Evolutionary conservation across 208 protist species (phyloP).

Genomic region (Leptomonas seymouri): DNA sequence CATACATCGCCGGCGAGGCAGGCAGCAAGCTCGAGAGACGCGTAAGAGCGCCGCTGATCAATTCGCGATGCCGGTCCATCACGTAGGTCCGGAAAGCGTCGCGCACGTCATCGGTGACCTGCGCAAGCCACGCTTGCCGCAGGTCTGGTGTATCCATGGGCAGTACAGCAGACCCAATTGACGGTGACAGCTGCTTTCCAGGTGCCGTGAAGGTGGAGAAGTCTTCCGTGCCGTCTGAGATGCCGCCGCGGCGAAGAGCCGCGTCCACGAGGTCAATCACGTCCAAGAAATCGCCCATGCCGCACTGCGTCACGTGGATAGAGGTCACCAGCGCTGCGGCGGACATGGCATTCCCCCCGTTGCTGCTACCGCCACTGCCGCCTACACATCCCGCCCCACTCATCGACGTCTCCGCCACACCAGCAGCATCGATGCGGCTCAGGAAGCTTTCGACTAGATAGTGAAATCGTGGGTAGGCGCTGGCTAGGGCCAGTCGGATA

Average conservation of each 20-base stretch:
- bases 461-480: slow-evolving; percentile 55
- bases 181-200: not conserved
- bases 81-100: slow-evolving; percentile 59
- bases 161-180: not conserved
- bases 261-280: slow-evolving; percentile 34
- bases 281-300: slow-evolving; percentile 45
- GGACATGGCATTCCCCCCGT: not conserved
- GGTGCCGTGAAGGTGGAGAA: not conserved
- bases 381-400: not conserved
- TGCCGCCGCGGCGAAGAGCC: slow-evolving; percentile 4
- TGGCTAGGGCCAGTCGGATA: slow-evolving; percentile 46
- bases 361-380: not conserved
- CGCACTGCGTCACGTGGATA: slow-evolving; percentile 39
- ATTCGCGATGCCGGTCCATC: slow-evolving; percentile 70
- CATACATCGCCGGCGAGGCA: slow-evolving; percentile 23
- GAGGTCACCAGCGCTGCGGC: slow-evolving; percentile 17
- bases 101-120: slow-evolving; percentile 52
- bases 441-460: slow-evolving; percentile 59
- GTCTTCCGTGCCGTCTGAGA: not conserved
- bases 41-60: slow-evolving; percentile 43
- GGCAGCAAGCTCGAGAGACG: slow-evolving; percentile 47
- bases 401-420: slow-evolving; percentile 10
- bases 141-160: slow-evolving; percentile 33
- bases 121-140: slow-evolving; percentile 48
- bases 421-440: slow-evolving; percentile 25